These are phyloP conservation scores for Boletus sp. DNA, from an alignment of 768 basidiomycete genomes.

Conservation along the genomic window DNA sequence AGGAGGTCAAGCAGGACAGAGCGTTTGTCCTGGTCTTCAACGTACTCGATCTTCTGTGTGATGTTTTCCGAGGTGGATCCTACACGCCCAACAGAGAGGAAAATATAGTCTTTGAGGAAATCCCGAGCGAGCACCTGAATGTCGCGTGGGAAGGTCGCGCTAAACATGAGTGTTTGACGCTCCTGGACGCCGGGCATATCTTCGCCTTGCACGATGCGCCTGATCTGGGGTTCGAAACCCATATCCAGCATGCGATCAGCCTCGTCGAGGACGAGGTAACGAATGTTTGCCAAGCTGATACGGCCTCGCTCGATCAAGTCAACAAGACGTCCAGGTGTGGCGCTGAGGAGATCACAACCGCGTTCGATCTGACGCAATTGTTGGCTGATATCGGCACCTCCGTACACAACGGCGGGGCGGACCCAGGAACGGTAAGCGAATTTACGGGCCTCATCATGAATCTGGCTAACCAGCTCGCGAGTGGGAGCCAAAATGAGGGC, in stretches of 20 bases:
- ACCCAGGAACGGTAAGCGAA: constrained; percentile 99
- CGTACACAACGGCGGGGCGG: constrained; percentile 97
- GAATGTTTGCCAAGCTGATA: constrained; percentile 94
- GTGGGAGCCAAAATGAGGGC: constrained; percentile 98
- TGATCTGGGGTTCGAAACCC: constrained; percentile 99
- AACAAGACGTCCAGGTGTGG: constrained; percentile 96
- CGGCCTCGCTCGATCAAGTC: constrained; percentile 98
- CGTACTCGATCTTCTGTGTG: constrained; percentile 98
- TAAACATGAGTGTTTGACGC: constrained; percentile 99
- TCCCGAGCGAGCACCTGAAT: constrained; percentile 96
- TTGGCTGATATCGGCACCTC: constrained; percentile 96
- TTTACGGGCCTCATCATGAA: constrained; percentile 98
- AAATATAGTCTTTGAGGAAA: constrained; percentile 98
- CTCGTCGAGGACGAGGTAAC: constrained; percentile 97
- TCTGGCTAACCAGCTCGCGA: constrained; percentile 97
- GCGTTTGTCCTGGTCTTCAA: constrained; percentile 96
- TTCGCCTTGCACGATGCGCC: constrained; percentile 95
- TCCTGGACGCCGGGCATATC: constrained; percentile 95
- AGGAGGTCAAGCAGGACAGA: constrained; percentile 95
- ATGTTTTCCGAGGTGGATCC: constrained; percentile 99
- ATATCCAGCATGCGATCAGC: constrained; percentile 99
- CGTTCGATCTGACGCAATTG: constrained; percentile 94
- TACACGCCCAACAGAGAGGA: constrained; percentile 97
- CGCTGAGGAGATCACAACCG: constrained; percentile 95
- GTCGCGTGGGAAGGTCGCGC: constrained; percentile 98